Evolutionary conservation across 2,329 filamentous ascomycete species (phyloP), one percentile per base, ranked within the genome.

Genomic region (Claviceps pazoutovae): DNA sequence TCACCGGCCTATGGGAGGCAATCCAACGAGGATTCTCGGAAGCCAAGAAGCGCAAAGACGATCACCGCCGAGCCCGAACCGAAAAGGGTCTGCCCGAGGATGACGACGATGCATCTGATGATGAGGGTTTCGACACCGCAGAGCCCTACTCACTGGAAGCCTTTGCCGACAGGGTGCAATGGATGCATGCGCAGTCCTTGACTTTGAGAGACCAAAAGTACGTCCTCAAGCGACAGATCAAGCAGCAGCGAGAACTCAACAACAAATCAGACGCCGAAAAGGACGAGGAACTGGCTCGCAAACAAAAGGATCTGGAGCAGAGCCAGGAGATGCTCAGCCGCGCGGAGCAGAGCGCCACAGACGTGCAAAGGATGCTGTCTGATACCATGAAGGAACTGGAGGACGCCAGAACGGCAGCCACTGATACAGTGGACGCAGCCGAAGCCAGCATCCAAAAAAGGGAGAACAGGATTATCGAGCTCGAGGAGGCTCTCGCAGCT

Each of bases 171-270:
- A 88, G 87, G 61, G 82, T 97, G 1, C 84, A 89, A 60, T 85
- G 82, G 69, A 71, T 96, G 4, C 88, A 89, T 62, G 74, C 76
- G 42, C 85, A 88, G 53, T 79, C 88, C n/a, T 84, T 83, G 17
- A 79, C 79, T 19, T 72, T 96, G 38, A 83, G 87, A 55, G 87
- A 95, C 59, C 90, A 97, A 64, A 94, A 95, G 64, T 80, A 82
- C 48, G 90, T 95, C 21, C 75, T 97, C 8, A 85, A 91, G 61
- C 82, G 89, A 44, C 90, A 97, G 65, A 91, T 96, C 61, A 91
- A 95, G 69, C 90, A 97, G 64, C 91, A 97, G 68, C 85, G 90
- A 53, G 88, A 95, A 62, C 77, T 96, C 53, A 95, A 95, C 68
- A 89, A 77, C 70, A 90, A 90, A 62, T 89, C 88, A 1, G 88